Evolutionary conservation across 2,329 filamentous ascomycete genomes (phyloP), one percentile per base, ranked within the genome.

Genomic region (Calonectria honghensis): DNA sequence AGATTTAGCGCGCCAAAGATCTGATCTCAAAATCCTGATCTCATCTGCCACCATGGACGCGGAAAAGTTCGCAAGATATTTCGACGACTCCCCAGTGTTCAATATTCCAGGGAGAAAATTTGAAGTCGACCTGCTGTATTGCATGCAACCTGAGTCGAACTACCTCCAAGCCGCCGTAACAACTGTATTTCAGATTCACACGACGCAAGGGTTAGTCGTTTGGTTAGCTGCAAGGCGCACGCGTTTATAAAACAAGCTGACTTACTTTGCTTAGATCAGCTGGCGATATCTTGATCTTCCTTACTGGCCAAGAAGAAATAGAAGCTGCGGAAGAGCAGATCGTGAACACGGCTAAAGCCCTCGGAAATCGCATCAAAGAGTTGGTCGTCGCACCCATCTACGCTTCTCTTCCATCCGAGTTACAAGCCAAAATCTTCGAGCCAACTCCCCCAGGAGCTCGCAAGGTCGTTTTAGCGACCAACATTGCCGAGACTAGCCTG

Each of bases 11-110:
- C 90, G 94, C 75, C 94, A 94, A 68, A 89, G 97, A 52, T 95
- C 94, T 4, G 96, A 98, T 75, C 86, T 99, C 68, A 98, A 96
- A 84, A 87, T 99, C 0, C 89, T 99, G 39, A 98, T 99, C 71
- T 97, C 95, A 3, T 98, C 95, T 0, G 97, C 97, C 0, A 98
- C 97, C 0, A 95, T 98, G 89, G 96, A 98, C 82, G 96, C 96
- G 0, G 92, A 96, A 80, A 97, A 97, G 81, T 98, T 99, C 82
- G 93, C 95, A 2, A 90, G 93, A 31, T 99, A 98, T 83, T 98
- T 98, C 82, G 95, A 98, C 81, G 93, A 96, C 79, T 95, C 95
- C 0, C 96, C 96, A 0, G 97, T 98, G 73, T 97, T 98, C 86
- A 97, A 97, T 80, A 96, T 98, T 29, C 96, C 96, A 2, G 97